phyloP scores from a whole-genome alignment of 2,329 filamentous ascomycete species.

The Exophiala sideris region DNA sequence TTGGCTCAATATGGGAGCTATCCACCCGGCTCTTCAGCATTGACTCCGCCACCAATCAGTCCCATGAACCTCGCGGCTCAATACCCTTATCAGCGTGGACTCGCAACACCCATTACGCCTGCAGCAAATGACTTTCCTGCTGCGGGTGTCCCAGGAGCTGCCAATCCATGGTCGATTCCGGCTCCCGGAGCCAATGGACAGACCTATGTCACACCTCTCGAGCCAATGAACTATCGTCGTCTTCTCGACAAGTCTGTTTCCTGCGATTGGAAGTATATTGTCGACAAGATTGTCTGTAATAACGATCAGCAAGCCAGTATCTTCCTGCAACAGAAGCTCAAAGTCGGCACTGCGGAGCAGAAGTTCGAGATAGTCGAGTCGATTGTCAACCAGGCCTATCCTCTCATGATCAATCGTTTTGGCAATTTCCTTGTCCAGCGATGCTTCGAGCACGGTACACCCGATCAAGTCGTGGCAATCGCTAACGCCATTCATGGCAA shows the following conservation, averaged over 20 bases:
- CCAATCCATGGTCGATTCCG: conserved; percentile 30
- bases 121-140: conserved; percentile 17
- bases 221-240: conserved; percentile 94
- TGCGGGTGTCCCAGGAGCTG: conserved; percentile 14
- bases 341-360: conserved; percentile 89
- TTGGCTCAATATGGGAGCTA: conserved; percentile 17
- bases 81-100: conserved; percentile 27
- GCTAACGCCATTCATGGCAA: conserved; percentile 92
- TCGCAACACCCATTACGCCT: conserved; percentile 19
- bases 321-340: conserved; percentile 97
- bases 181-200: conserved; percentile 55
- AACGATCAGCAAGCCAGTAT: conserved; percentile 99
- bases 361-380: conserved; percentile 97
- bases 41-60: conserved; percentile 25
- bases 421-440: conserved; percentile 98
- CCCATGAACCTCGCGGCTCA: conserved; percentile 17
- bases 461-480: conserved; percentile 91
- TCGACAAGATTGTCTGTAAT: conserved; percentile 98
- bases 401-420: conserved; percentile 96
- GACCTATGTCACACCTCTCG: conserved; percentile 80
- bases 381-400: conserved; percentile 91
- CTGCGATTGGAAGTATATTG: conserved; percentile 99
- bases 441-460: conserved; percentile 96
- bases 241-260: conserved; percentile 92
- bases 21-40: conserved; percentile 11